Percentiles rank a stretch among this genome's conserved stretches.
phyloP scores from a whole-genome alignment of 2,329 filamentous ascomycete species.

The Fonsecaea erecta region DNA sequence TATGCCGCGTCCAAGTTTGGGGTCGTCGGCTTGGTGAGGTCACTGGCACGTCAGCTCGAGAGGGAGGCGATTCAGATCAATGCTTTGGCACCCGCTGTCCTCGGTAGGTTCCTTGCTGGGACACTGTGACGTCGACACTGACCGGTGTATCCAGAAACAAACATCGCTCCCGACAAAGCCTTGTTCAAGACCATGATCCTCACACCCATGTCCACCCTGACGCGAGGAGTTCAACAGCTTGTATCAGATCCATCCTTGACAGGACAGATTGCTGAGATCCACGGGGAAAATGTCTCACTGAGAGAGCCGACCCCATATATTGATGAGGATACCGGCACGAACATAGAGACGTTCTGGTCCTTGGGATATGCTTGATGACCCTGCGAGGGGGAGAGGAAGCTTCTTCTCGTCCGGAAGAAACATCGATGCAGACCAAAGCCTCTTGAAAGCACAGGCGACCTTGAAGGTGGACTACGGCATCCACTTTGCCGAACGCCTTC shows the following conservation, averaged over 20 bases:
- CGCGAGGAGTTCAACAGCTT: constrained; percentile 52
- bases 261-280: constrained; percentile 58
- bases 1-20: constrained; percentile 57
- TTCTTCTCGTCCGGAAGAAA: neutral
- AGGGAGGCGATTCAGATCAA: constrained; percentile 56
- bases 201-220: constrained; percentile 57
- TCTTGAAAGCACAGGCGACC: neutral
- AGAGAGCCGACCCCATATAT: constrained; percentile 53
- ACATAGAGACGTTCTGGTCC: constrained; percentile 55
- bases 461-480: neutral
- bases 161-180: constrained; percentile 51
- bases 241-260: constrained; percentile 48
- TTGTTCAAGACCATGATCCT: constrained; percentile 56
- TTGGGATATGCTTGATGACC: constrained; percentile 52
- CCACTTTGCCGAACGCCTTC: neutral
- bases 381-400: neutral
- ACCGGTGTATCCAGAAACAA: constrained; percentile 46
- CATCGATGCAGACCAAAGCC: neutral
- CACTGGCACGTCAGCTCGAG: constrained; percentile 49
- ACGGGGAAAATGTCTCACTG: constrained; percentile 56
- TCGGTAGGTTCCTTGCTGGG: constrained; percentile 46
- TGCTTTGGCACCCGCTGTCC: constrained; percentile 55
- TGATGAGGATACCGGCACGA: constrained; percentile 55
- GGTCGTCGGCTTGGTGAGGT: constrained; percentile 57
- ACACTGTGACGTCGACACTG: neutral